Conservation (phyloP, 176 grass and related monocot genomes). For the Urochloa ruziziensis region DNA sequence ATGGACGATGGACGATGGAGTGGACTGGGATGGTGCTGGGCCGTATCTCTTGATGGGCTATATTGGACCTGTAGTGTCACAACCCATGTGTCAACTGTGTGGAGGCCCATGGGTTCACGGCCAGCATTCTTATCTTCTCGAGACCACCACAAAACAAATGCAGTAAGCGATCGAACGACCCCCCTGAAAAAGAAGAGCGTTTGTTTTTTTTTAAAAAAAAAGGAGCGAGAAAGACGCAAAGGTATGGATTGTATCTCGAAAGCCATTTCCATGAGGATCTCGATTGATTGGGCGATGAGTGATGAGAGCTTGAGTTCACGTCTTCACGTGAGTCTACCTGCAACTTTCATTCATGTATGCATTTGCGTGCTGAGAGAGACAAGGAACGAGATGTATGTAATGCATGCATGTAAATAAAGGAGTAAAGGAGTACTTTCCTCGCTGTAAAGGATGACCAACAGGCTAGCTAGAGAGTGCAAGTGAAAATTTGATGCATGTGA, state of each 20-base stretch:
- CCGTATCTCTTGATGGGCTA: not conserved
- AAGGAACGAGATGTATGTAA: not conserved
- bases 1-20: too few relatives aligned
- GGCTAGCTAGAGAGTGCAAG: not conserved
- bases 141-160: too few relatives aligned
- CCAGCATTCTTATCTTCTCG: too few relatives aligned
- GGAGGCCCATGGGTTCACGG: too few relatives aligned
- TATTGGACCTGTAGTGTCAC: not conserved
- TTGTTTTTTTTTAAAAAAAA: too few relatives aligned
- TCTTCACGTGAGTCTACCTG: not conserved
- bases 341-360: too few relatives aligned
- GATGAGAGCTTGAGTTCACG: not conserved
- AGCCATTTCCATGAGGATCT: not conserved
- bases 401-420: too few relatives aligned
- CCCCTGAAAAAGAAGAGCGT: too few relatives aligned
- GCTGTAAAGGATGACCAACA: not conserved
- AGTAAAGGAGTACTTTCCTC: not conserved
- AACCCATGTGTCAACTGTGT: not conserved
- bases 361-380: slow-evolving; percentile 1
- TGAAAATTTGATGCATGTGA: not conserved
- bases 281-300: not conserved
- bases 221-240: too few relatives aligned
- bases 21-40: not conserved
- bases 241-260: too few relatives aligned
- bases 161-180: too few relatives aligned